Base-by-base conservation (phyloP, 306 rosid genomes). In the Pterocarpus santalinus region DNA sequence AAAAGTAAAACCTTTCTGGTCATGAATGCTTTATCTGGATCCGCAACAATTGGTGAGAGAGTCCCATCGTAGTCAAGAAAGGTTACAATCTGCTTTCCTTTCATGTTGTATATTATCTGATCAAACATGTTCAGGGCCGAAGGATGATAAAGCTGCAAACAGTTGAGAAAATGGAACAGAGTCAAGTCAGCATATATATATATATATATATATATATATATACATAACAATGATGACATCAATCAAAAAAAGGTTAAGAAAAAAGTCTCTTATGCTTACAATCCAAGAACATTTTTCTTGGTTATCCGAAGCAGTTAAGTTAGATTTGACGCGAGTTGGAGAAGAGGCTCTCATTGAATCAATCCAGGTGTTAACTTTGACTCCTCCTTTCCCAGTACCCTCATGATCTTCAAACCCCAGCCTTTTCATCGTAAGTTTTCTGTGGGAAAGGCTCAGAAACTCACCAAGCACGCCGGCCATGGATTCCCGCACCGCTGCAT, bases 21-120 rank as follows among this genome's bases (percentile, higher is more conserved):
- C 97, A 95, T 95, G 89, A 89, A 90, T 56, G 99, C 99, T 82
- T 77, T 80, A 78, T 95, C 99, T 2, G 99, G 99, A 80, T 95
- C 92, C 55, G 91, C 72, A 35, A 95, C 99, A 63, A 95, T 95
- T 1, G 94, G 99, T 7, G 99, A 91, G 15, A 95, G 99, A 51
- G 99, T 95, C 15, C 99, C 99, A 80, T 95, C 99, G 2, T 95
- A 95, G 86, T 95, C 99, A 34, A 95, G 90, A 83, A 95, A 95
- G 85, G 91, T 67, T 15, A 91, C 92, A n/a, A 93, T 85, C 67
- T 91, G 85, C 49, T 93, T 95, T 15, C 96, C 96, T 81, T 81
- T 86, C 1, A 94, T 74, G 63, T 80, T 88, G 2, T 74, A 76
- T 41, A 76, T 75, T 41, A 95, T 91, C 84, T 88, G 75, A 51